Percentiles rank a stretch among this genome's conserved stretches.
phyloP scores from a whole-genome alignment of 108 stramenopile genomes.

The Nitzschia sp. region DNA sequence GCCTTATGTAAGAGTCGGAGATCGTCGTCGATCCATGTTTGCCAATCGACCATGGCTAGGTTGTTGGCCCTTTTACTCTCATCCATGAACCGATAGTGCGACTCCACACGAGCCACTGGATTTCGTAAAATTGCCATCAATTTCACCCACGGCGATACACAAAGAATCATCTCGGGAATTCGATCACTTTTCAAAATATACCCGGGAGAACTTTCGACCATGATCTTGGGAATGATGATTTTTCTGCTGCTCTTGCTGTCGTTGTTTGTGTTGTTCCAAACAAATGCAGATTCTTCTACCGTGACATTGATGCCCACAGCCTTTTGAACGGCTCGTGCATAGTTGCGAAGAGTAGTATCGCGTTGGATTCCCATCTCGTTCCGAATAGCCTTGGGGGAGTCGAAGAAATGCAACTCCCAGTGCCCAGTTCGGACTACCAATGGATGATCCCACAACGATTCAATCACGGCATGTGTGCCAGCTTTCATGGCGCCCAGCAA shows the following conservation, averaged over 20 bases:
- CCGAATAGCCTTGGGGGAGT: conserved; percentile 6
- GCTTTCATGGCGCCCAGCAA: conserved; percentile 30
- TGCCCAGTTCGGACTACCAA: not conserved
- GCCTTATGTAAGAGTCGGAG: conserved; percentile 47
- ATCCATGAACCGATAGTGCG: conserved; percentile 20
- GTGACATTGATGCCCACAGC: not conserved
- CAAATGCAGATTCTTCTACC: not conserved
- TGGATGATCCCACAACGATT: conserved; percentile 28
- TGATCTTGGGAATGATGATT: not conserved
- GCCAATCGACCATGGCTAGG: not conserved
- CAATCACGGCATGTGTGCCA: conserved; percentile 21
- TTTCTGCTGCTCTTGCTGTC: not conserved
- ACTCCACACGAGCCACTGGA: conserved; percentile 29
- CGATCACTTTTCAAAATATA: conserved; percentile 29
- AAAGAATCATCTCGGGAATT: conserved; percentile 18
- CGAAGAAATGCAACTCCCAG: conserved; percentile 30
- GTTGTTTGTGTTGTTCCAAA: not conserved
- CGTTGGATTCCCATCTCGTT: not conserved
- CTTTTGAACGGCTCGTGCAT: not conserved
- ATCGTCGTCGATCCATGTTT: conserved; percentile 11
- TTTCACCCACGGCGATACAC: conserved; percentile 28
- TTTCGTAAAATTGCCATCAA: conserved; percentile 25
- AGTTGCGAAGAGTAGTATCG: not conserved
- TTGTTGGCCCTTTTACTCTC: not conserved
- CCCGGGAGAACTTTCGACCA: conserved; percentile 16